Percentiles rank a stretch among this genome's conserved stretches.
Evolutionary conservation across 768 basidiomycete genomes (phyloP).

Genomic region (Daedalea quercina): DNA sequence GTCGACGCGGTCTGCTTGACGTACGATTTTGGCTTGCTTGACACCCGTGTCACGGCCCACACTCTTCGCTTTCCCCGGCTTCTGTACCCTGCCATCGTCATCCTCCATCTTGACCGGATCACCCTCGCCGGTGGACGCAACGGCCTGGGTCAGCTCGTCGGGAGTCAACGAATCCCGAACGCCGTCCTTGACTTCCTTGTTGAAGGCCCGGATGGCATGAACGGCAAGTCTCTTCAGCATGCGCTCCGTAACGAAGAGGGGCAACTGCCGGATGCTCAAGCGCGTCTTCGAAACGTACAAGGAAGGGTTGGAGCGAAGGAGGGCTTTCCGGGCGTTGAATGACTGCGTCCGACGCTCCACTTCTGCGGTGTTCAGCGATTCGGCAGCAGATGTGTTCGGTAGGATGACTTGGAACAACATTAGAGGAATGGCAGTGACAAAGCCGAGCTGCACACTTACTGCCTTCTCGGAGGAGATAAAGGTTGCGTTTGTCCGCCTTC

Average conservation of each 20-base stretch:
- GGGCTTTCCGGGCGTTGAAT: conserved; percentile 75
- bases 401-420: conserved; percentile 62
- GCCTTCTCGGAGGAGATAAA: conserved; percentile 95
- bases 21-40: conserved; percentile 88
- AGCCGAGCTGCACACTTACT: conserved; percentile 40
- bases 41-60: conserved; percentile 42
- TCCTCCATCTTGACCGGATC: conserved; percentile 17
- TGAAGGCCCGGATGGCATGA: conserved; percentile 74
- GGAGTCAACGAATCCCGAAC: conserved; percentile 50
- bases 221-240: conserved; percentile 82
- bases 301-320: conserved; percentile 88
- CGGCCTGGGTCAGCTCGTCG: conserved; percentile 62
- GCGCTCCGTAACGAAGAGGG: conserved; percentile 84
- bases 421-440: neutral
- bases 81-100: conserved; percentile 17
- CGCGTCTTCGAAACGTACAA: conserved; percentile 93
- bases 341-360: conserved; percentile 81
- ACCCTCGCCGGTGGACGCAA: conserved; percentile 18
- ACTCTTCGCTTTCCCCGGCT: conserved; percentile 23
- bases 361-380: conserved; percentile 61
- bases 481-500: conserved; percentile 91
- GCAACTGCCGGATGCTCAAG: conserved; percentile 89
- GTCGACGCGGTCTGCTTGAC: conserved; percentile 86
- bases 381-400: conserved; percentile 79
- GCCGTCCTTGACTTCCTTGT: conserved; percentile 66